Evolutionary conservation across 371 early-diverging fungal species (phyloP), one percentile per base, ranked within the genome.

Genomic region (Mucor indicus): DNA sequence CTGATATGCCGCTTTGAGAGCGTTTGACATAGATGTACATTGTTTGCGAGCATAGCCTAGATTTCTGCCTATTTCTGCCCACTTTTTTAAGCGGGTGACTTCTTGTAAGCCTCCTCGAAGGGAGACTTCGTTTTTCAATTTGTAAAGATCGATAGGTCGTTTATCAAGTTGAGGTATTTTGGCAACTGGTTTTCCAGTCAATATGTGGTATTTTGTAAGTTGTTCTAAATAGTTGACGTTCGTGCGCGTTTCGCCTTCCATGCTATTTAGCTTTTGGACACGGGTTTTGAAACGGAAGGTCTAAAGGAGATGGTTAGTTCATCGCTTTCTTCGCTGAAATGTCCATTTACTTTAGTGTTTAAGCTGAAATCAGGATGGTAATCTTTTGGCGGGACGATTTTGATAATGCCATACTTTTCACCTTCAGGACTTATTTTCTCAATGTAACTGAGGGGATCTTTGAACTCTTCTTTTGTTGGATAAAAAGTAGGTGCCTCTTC

Each of bases 151-250:
- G 32, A 98, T 84, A 7, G 91, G 92, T 29, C 86, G 80, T 49
- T 85, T 80, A 65, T 90, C 86, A 16, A 96, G 67, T 49, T 84
- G 86, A 3, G 96, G 95, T 13, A 92, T 75, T 55, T 86, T 82
- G 47, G 12, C 30, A 36, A 91, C 75, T 1, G 85, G 83, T 21
- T 81, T 83, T 3, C 91, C 90, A 33, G 81, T 75, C 52, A 90
- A 85, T 15, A 82, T 73, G 58, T 98, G 97, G 62, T 88, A 96
- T 61, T 86, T 83, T 62, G 86, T 83, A 16, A 98, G 75, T 67
- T 92, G 91, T 52, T 95, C 94, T 38, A 91, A 72, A 62, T 92
- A 98, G 64, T 93, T 92, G 48, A 93, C 80, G 29, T 86, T 87
- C 16, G 87, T 78, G 35, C 96, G 78, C 5, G 93, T 91, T 55